Base-by-base conservation (phyloP, 768 basidiomycete genomes). In the Leccinum imitatum region DNA sequence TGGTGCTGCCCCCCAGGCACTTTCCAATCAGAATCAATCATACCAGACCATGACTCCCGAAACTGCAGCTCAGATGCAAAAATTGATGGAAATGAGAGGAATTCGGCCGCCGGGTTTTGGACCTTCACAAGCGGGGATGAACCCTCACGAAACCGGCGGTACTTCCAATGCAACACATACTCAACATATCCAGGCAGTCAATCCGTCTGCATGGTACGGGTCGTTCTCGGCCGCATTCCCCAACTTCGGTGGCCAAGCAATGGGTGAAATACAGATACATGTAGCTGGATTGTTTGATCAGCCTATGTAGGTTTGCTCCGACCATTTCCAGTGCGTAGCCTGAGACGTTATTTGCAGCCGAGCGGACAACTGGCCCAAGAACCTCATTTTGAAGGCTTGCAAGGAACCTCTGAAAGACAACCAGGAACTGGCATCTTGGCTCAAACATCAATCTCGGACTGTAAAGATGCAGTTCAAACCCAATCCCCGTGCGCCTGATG, bases 361-460 rank as follows among this genome's bases (percentile, higher is more conserved):
- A 50, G 62, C 78, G 7, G 76, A 82, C 2, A 80, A 76, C 0
- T 89, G 86, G 87, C 87, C 87, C 1, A 57, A 63, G 8, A 64
- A 66, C 3, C 62, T 88, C 62, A 64, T 69, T 1, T 69, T 87
- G 7, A 72, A 70, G 15, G 73, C 80, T 7, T 75, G 79, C 23
- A 72, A 72, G 46, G 78, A 81, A 46, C 77, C 74, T 4, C 68
- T 77, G 1, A 77, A 82, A 11, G 63, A 83, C 1, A 35, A 65
- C 4, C 4, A 48, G 1, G 79, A 82, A 9, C 68, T 88, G 11
- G 74, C 75, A 44, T 53, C 61, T 2, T 88, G 87, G 87, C 69
- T 85, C 35, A 77, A 70, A 6, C 70, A 77, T 55, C 71, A 77
- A 35, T 9, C 50, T 61, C 63, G 55, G 19, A 74, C 78, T 33